These are phyloP conservation scores for Melanogaster broomeanus DNA, from an alignment of 768 basidiomycete species.

Conservation along the genomic window DNA sequence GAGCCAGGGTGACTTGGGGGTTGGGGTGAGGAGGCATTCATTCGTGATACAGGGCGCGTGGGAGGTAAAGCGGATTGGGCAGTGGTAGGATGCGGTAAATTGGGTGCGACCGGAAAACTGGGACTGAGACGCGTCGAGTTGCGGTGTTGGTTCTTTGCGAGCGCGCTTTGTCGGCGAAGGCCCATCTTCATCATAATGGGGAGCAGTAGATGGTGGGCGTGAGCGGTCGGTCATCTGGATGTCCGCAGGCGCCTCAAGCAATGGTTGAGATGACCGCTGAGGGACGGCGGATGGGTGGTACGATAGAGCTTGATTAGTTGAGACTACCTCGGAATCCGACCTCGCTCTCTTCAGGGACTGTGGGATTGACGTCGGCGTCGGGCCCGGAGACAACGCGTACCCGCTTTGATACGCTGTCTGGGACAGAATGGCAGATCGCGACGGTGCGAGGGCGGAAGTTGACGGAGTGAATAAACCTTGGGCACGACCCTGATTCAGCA, in stretches of 20 bases:
- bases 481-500: slow-evolving; percentile 82
- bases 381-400: slow-evolving; percentile 49
- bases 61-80: slow-evolving; percentile 17
- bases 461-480: slow-evolving; percentile 87
- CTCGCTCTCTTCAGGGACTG: slow-evolving; percentile 60
- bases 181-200: slow-evolving; percentile 54
- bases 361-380: slow-evolving; percentile 47
- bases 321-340: slow-evolving; percentile 61
- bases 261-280: slow-evolving; percentile 23
- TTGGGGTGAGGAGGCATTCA: slow-evolving; percentile 35
- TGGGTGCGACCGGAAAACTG: slow-evolving; percentile 13
- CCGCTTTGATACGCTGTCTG: slow-evolving; percentile 50
- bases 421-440: slow-evolving; percentile 52
- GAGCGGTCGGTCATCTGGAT: slow-evolving; percentile 48
- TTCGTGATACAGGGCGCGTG: slow-evolving; percentile 35
- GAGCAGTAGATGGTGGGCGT: slow-evolving; percentile 51
- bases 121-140: slow-evolving; percentile 32
- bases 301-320: slow-evolving; percentile 14
- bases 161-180: slow-evolving; percentile 74
- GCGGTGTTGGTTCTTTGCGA: slow-evolving; percentile 53
- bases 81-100: slow-evolving; percentile 5
- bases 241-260: slow-evolving; percentile 41
- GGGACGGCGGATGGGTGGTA: slow-evolving; percentile 3
- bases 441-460: slow-evolving; percentile 56
- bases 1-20: slow-evolving; percentile 42